Conservation (phyloP, 106 monocot genomes). For the Agapanthus africanus region DNA sequence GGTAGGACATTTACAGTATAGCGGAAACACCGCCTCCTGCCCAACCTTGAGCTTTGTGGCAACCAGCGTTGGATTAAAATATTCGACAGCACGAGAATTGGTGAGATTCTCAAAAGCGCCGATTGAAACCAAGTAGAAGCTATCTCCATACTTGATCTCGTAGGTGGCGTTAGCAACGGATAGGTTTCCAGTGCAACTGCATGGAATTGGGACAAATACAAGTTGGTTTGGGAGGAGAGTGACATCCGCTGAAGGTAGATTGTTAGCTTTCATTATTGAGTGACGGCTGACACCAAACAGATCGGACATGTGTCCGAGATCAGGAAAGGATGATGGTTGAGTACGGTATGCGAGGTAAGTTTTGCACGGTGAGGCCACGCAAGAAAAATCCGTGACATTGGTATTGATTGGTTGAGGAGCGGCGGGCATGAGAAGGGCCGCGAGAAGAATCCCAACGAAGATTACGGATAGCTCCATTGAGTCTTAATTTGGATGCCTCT, state of each 20-base stretch:
- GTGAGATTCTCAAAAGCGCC: slow-evolving; percentile 31
- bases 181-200: slow-evolving; percentile 28
- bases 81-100: slow-evolving; percentile 7
- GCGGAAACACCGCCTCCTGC: slow-evolving; percentile 21
- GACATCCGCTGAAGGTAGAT: slow-evolving; percentile 23
- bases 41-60: slow-evolving; percentile 14
- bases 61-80: slow-evolving; percentile 20
- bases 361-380: slow-evolving; percentile 13
- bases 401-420: slow-evolving; percentile 5
- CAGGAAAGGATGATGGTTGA: slow-evolving; percentile 9
- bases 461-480: slow-evolving; percentile 9
- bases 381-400: slow-evolving; percentile 27
- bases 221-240: slow-evolving; percentile 20
- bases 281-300: slow-evolving; percentile 32
- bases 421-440: not conserved
- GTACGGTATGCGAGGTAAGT: slow-evolving; percentile 27
- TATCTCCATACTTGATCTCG: slow-evolving; percentile 20
- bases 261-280: slow-evolving; percentile 19
- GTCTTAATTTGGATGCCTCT: not conserved
- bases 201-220: slow-evolving; percentile 23
- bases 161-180: slow-evolving; percentile 26
- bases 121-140: slow-evolving; percentile 27
- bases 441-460: too few species aligned
- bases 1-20: slow-evolving; percentile 32
- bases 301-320: slow-evolving; percentile 22